Conservation (phyloP, 2,329 filamentous ascomycete species). For the Aspergillus transmontanensis region DNA sequence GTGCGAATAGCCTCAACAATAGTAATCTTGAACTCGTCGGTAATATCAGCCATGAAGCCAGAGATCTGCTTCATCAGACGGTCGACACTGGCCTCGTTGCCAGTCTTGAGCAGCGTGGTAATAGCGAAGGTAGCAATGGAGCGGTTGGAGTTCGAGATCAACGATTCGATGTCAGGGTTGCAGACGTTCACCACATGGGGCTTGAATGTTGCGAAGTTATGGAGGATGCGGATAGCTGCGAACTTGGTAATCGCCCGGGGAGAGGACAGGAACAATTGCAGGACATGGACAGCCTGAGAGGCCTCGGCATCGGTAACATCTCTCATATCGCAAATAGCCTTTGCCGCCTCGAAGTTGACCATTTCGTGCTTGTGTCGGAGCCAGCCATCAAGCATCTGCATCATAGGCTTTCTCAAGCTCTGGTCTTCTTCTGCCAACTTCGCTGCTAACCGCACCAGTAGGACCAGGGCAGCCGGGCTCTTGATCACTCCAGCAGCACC, state of each 20-base stretch:
- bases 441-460: constrained; percentile 89
- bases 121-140: constrained; percentile 98
- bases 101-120: constrained; percentile 95
- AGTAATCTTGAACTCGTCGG: constrained; percentile 99
- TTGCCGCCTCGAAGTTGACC: constrained; percentile 99
- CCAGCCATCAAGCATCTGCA: constrained; percentile 94
- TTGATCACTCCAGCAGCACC: constrained; percentile 88
- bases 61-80: constrained; percentile 98
- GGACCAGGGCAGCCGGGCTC: constrained; percentile 87
- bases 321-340: constrained; percentile 93
- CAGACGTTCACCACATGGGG: constrained; percentile 87
- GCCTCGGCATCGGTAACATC: constrained; percentile 92
- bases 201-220: constrained; percentile 96
- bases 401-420: constrained; percentile 90
- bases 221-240: constrained; percentile 91
- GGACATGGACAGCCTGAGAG: constrained; percentile 86
- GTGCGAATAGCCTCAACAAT: constrained; percentile 98
- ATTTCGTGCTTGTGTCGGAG: constrained; percentile 98
- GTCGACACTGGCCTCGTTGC: constrained; percentile 96
- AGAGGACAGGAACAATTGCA: constrained; percentile 95
- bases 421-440: constrained; percentile 93
- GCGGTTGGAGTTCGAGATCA: constrained; percentile 95
- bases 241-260: constrained; percentile 97
- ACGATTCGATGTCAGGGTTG: constrained; percentile 95
- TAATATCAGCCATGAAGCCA: constrained; percentile 98